Conservation (phyloP, 2,329 filamentous ascomycete species). For the Macrophomina phaseolina region DNA sequence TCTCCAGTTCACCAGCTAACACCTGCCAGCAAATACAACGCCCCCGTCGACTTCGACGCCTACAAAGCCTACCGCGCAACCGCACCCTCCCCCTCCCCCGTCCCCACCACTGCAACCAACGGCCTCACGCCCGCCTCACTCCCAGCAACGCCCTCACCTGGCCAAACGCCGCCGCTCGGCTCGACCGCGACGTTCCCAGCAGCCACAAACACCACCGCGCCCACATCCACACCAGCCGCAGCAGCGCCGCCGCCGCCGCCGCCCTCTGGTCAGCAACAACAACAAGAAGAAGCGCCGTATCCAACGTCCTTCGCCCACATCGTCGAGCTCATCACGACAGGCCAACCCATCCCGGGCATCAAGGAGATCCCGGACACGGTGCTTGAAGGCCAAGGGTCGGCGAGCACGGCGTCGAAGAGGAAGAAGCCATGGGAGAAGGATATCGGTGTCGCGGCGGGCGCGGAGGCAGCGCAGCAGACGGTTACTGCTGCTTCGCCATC, state of each 20-base stretch:
- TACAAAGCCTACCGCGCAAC: constrained; percentile 69
- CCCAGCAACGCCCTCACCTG: constrained; percentile 3
- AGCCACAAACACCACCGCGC: constrained; percentile 27
- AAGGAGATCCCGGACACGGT: constrained; percentile 84
- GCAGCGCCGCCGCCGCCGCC: neutral
- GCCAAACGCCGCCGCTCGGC: constrained; percentile 28
- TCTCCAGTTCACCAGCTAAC: constrained; percentile 32
- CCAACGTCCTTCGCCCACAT: constrained; percentile 85
- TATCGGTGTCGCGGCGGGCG: neutral
- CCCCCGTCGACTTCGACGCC: constrained; percentile 65
- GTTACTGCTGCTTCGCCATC: neutral
- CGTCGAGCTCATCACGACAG: constrained; percentile 81
- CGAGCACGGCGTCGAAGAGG: constrained; percentile 58
- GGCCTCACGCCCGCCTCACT: constrained; percentile 7
- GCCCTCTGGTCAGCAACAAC: neutral
- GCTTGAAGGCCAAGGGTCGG: constrained; percentile 69
- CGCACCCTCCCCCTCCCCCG: neutral
- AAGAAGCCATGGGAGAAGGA: constrained; percentile 78
- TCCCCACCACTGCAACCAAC: constrained; percentile 3
- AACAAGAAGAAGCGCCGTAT: constrained; percentile 64
- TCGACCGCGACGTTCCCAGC: constrained; percentile 29
- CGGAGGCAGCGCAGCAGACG: neutral
- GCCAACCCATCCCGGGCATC: constrained; percentile 85
- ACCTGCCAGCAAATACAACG: constrained; percentile 47
- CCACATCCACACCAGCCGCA: constrained; percentile 3